A percentile compares a stretch with the other conserved stretches of the same genome.
phyloP scores from a whole-genome alignment of 164 flowering plant species.

The Kalanchoe fedtschenkoi region DNA sequence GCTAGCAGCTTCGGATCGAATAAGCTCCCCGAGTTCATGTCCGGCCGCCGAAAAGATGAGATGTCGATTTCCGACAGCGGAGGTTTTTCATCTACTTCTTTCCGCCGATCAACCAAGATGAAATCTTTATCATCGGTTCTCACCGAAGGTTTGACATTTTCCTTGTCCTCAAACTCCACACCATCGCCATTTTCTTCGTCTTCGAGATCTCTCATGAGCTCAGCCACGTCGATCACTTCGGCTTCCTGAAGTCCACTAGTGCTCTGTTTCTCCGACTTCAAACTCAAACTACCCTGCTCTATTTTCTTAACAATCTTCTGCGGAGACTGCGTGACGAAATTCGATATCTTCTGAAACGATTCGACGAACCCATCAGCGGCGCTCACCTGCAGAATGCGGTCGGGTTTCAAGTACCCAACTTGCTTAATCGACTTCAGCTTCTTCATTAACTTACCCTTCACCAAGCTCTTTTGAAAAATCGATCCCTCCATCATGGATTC shows the following conservation, averaged over 20 bases:
- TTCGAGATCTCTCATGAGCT: conserved; percentile 54
- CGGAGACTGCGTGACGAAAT: conserved; percentile 6
- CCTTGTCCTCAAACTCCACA: conserved; percentile 28
- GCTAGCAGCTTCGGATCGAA: conserved; percentile 35
- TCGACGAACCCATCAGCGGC: conserved; percentile 29
- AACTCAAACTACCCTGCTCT: neutral
- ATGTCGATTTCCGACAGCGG: conserved; percentile 24
- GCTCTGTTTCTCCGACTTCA: conserved; percentile 15
- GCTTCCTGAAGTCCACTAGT: conserved; percentile 15
- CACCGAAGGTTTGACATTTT: conserved; percentile 36
- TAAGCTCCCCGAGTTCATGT: conserved; percentile 23
- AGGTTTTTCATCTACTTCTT: neutral
- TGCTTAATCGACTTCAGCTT: conserved; percentile 56
- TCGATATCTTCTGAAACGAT: conserved; percentile 8
- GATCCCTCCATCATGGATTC: neutral
- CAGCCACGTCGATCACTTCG: conserved; percentile 30
- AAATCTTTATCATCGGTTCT: conserved; percentile 5
- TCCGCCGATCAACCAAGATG: neutral
- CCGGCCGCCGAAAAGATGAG: conserved; percentile 26
- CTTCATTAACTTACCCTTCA: conserved; percentile 61
- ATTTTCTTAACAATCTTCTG: neutral
- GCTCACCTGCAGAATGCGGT: conserved; percentile 41
- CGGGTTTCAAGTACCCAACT: conserved; percentile 37
- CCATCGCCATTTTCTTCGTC: conserved; percentile 26
- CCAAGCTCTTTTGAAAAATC: neutral